These are phyloP conservation scores for Rosa chinensis DNA, from an alignment of 306 rosid genomes.

Conservation along the genomic window DNA sequence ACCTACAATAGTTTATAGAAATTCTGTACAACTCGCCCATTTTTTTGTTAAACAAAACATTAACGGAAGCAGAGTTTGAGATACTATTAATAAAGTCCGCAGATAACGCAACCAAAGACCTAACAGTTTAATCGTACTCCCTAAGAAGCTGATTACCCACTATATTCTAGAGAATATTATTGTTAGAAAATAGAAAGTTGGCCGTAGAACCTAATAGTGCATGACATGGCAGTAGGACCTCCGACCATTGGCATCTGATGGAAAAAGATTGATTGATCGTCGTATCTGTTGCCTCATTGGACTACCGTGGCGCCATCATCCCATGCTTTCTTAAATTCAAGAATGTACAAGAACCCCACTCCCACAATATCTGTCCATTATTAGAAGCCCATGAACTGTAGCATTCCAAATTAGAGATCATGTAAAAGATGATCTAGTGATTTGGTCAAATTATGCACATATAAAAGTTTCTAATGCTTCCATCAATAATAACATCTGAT, in stretches of 20 bases:
- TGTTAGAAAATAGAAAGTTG: background rate
- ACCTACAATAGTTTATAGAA: too few species aligned
- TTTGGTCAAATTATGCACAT: background rate
- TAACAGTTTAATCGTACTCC: background rate
- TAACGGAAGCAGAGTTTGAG: background rate
- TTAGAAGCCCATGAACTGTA: background rate
- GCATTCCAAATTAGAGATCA: background rate
- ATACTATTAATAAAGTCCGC: background rate
- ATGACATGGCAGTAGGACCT: constrained; percentile 42
- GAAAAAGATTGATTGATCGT: constrained; percentile 48
- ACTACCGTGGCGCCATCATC: constrained; percentile 30
- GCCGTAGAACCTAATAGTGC: constrained; percentile 6
- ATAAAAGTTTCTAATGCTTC: background rate
- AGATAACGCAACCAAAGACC: background rate
- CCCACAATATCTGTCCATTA: background rate
- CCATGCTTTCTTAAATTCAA: constrained; percentile 18
- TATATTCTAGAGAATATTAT: background rate
- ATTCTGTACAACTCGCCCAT: too few species aligned
- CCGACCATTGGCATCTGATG: constrained; percentile 64
- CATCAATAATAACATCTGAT: too few species aligned
- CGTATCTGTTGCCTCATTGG: constrained; percentile 24
- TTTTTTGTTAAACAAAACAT: too few species aligned
- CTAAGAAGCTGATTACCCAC: background rate
- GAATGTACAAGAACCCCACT: background rate
- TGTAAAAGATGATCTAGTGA: background rate